Evolutionary conservation across 2,329 filamentous ascomycete species (phyloP).

Genomic region (Lomentospora prolificans): DNA sequence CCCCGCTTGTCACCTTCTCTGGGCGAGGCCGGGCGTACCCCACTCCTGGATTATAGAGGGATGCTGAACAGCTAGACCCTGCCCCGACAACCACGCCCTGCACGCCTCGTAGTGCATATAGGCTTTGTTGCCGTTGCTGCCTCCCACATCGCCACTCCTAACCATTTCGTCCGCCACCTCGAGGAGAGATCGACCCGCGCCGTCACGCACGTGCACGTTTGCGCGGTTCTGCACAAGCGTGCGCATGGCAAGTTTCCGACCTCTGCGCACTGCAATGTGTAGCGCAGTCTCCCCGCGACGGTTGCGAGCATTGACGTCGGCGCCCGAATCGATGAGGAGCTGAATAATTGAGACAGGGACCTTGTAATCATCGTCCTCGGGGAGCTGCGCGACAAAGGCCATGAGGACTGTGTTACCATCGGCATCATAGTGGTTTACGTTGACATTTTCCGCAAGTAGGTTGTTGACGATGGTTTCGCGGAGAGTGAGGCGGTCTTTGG

Average conservation of each 20-base stretch:
- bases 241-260: constrained; percentile 40
- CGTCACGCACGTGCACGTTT: constrained; percentile 36
- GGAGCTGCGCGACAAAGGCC: constrained; percentile 40
- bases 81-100: constrained; percentile 33
- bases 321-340: constrained; percentile 30
- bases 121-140: constrained; percentile 19
- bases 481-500: constrained; percentile 18
- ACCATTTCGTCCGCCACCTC: constrained; percentile 34
- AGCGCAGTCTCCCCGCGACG: constrained; percentile 44
- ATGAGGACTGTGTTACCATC: constrained; percentile 45
- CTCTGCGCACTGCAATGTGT: constrained; percentile 41
- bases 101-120: constrained; percentile 36
- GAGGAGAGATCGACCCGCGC: constrained; percentile 32
- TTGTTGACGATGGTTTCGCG: constrained; percentile 17
- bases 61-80: constrained; percentile 24
- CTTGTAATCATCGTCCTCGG: constrained; percentile 41
- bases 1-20: neutral
- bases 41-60: constrained; percentile 32
- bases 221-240: constrained; percentile 36
- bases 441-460: constrained; percentile 28
- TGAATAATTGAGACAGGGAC: constrained; percentile 33
- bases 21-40: constrained; percentile 12
- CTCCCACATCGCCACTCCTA: constrained; percentile 13
- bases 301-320: constrained; percentile 40
- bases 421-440: constrained; percentile 43